Percentiles rank a stretch among this genome's conserved stretches.
These are phyloP conservation scores for Wickerhamiella nectarea DNA, from an alignment of 805 yeast species.

Conservation along the genomic window DNA sequence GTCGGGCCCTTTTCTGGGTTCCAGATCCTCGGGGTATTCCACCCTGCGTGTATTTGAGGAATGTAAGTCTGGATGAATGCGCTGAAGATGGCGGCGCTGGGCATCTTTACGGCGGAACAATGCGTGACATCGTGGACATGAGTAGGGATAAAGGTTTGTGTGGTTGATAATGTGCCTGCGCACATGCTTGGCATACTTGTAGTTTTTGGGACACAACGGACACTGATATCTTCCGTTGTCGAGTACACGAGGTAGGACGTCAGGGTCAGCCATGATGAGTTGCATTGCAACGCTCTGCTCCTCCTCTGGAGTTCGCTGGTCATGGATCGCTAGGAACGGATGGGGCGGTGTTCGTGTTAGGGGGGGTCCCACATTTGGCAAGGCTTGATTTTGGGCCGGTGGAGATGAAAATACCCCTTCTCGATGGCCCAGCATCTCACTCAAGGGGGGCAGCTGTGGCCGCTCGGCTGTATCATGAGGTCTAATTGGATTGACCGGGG, in stretches of 20 bases:
- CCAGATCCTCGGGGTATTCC: not conserved
- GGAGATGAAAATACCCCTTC: not conserved
- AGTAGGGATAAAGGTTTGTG: slow-evolving; percentile 10
- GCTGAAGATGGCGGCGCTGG: slow-evolving; percentile 12
- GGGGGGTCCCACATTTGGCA: no score
- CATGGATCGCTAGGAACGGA: no score
- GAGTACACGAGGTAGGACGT: slow-evolving; percentile 9
- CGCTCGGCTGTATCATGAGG: not conserved
- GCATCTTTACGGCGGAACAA: slow-evolving; percentile 15
- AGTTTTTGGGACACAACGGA: slow-evolving; percentile 14
- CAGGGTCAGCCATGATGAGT: slow-evolving; percentile 2
- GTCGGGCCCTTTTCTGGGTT: not conserved
- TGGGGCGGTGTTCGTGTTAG: no score
- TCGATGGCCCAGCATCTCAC: not conserved
- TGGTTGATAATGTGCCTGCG: slow-evolving; percentile 17
- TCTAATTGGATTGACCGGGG: not conserved
- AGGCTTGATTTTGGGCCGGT: no score
- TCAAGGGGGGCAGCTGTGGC: not conserved
- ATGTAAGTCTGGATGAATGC: slow-evolving; percentile 9
- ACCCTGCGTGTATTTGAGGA: not conserved
- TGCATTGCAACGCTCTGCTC: slow-evolving; percentile 10
- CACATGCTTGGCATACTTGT: slow-evolving; percentile 18
- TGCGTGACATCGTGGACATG: slow-evolving; percentile 12
- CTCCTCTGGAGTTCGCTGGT: not conserved
- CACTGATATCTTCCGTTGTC: slow-evolving; percentile 14